Conservation (phyloP, 768 basidiomycete species). For the Rhizopogon roseolus region DNA sequence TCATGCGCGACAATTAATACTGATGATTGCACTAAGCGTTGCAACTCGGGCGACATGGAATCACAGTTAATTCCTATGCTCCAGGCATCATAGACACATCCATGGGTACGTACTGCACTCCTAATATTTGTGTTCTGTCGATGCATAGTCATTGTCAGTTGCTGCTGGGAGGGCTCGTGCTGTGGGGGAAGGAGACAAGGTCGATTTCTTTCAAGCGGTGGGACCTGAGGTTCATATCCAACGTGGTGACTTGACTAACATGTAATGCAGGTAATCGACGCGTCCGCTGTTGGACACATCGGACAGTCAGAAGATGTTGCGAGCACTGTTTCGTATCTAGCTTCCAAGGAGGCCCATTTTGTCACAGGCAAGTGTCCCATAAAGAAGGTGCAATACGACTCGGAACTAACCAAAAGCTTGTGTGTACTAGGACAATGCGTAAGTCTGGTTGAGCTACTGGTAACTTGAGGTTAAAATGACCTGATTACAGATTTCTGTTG, state of each 20-base stretch:
- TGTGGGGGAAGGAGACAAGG: neutral
- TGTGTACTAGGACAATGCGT: conserved; percentile 18
- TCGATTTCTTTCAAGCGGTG: neutral
- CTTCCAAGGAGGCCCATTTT: conserved; percentile 30
- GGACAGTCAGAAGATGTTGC: conserved; percentile 31
- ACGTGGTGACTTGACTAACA: neutral
- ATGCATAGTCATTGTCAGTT: no score
- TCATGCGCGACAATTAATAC: neutral
- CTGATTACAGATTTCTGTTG: conserved; percentile 11
- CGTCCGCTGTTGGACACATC: conserved; percentile 4
- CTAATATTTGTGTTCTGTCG: neutral
- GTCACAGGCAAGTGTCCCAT: conserved; percentile 25
- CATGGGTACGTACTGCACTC: conserved; percentile 19
- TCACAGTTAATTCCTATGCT: conserved; percentile 37
- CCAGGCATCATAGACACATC: conserved; percentile 28
- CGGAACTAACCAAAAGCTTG: no score
- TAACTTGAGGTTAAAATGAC: neutral
- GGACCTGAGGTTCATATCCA: neutral
- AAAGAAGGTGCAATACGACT: no score
- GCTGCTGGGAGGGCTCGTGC: neutral
- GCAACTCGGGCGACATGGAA: conserved; percentile 28
- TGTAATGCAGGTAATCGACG: neutral
- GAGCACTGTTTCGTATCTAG: conserved; percentile 32
- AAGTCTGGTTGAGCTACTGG: neutral
- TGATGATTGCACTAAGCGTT: conserved; percentile 2